These are phyloP conservation scores for Primulina huaijiensis DNA, from an alignment of 257 asterid species.

Conservation along the genomic window DNA sequence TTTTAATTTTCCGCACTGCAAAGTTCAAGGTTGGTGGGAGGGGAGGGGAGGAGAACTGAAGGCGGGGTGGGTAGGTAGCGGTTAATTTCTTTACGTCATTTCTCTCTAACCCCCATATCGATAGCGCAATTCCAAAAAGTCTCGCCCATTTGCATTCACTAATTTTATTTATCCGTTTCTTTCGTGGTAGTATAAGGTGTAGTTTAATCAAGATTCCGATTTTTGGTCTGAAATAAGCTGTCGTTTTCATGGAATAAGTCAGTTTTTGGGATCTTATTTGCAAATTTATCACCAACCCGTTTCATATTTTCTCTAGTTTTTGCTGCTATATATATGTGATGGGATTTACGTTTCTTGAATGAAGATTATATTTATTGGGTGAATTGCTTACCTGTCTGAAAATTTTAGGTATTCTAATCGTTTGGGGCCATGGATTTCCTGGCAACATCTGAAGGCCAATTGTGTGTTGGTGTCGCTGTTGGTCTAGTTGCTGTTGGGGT, in stretches of 20 bases:
- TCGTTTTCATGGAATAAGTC: conserved; percentile 6
- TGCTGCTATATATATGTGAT: conserved; percentile 8
- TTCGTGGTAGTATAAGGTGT: not conserved
- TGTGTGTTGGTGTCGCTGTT: conserved; percentile 57
- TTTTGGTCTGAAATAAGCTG: conserved; percentile 28
- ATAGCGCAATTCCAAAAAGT: not conserved
- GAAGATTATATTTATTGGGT: conserved; percentile 5
- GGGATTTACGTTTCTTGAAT: not conserved
- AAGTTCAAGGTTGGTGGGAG: not conserved
- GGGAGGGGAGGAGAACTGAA: not conserved
- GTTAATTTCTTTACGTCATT: too few relatives aligned
- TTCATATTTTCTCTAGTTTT: conserved; percentile 14
- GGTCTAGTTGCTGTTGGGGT: conserved; percentile 61
- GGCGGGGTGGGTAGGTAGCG: not conserved
- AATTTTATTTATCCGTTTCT: not conserved
- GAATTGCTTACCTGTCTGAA: not conserved
- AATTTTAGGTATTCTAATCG: conserved; percentile 26
- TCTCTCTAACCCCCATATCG: not conserved
- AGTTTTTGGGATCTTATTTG: conserved; percentile 24
- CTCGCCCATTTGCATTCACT: not conserved
- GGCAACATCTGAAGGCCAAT: conserved; percentile 70
- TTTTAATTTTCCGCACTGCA: too few relatives aligned
- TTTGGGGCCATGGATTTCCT: conserved; percentile 59
- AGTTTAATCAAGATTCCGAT: conserved; percentile 22
- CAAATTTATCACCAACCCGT: conserved; percentile 8